Evolutionary conservation across 2,329 filamentous ascomycete genomes (phyloP), one percentile per base, ranked within the genome.

Genomic region (Apiospora aurea): DNA sequence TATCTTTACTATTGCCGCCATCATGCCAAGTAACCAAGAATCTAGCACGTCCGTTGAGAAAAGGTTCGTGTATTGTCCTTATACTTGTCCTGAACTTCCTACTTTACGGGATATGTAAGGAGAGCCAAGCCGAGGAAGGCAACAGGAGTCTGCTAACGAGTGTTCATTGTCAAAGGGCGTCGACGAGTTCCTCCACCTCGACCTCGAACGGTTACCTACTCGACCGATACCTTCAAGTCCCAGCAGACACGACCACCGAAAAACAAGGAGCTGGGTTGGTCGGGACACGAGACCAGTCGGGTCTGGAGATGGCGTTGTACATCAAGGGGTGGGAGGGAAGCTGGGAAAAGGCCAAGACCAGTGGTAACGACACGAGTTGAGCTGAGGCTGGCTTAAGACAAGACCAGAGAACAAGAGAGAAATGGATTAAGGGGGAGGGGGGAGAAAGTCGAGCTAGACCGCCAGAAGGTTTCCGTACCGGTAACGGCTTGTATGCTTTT

Each of bases 401-500:
- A 64, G 57, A 64, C 57, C 38, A 61, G 18, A 41, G 11, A 24
- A 11, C 10, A 41, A 24, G 53, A 41, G 57, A 41, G 34, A 38
- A 38, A 64, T 10, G 29, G 13, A 5, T 38, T 38, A 6, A n/a
- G 34, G 57, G 34, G 57, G 18, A 14, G 38, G 34, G 18, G n/a
- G 11, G 38, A 21, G 57, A 64, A 64, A 64, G 57, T 24, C 21
- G 57, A 41, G 21, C 57, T 64, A 64, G 57, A 64, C 41, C 34
- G 34, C 34, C 57, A 64, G 57, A 64, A 64, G 34, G 44, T 68
- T 47, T 26, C 64, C 43, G 43, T 41, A 68, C 66, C 66, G 66
- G 66, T 47, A 68, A 68, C 66, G 66, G 44, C 66, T 68, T 47
- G 66, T 68, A 34, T 68, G 26, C 66, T 68, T 64, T 64, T 68